These are phyloP conservation scores for Puccinellia tenuiflora DNA, from an alignment of 176 grass and related monocot genomes.

Conservation along the genomic window DNA sequence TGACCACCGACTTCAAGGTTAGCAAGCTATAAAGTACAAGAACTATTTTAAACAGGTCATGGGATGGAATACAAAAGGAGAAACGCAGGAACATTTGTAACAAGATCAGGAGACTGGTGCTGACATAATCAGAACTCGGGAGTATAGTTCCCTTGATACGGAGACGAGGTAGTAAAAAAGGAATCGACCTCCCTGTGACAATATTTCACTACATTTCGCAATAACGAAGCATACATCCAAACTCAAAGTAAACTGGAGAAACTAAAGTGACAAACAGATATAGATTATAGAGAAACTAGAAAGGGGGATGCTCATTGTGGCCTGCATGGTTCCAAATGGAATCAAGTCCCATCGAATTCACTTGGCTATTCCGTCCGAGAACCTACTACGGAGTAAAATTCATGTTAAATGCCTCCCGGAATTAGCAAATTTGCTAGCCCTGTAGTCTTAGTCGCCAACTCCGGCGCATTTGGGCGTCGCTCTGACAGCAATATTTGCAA, in stretches of 20 bases:
- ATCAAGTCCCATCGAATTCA: neutral
- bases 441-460: too few species aligned
- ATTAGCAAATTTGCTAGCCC: neutral
- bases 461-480: too few species aligned
- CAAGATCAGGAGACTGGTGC: neutral
- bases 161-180: neutral
- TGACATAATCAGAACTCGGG: neutral
- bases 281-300: neutral
- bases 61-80: neutral
- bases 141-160: neutral
- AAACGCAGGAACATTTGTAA: neutral
- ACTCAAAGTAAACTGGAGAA: neutral
- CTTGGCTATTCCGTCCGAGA: neutral
- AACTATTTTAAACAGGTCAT: constrained; percentile 13
- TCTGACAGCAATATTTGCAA: neutral
- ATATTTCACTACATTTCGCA: neutral
- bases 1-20: constrained; percentile 72
- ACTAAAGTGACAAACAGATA: neutral
- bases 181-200: neutral
- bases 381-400: neutral
- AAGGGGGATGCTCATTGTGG: neutral
- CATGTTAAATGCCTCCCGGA: neutral
- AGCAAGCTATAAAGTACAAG: constrained; percentile 62
- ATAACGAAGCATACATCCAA: neutral
- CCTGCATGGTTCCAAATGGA: neutral